phyloP scores from a whole-genome alignment of 805 yeast genomes.

The Zygosaccharomyces rouxii region DNA sequence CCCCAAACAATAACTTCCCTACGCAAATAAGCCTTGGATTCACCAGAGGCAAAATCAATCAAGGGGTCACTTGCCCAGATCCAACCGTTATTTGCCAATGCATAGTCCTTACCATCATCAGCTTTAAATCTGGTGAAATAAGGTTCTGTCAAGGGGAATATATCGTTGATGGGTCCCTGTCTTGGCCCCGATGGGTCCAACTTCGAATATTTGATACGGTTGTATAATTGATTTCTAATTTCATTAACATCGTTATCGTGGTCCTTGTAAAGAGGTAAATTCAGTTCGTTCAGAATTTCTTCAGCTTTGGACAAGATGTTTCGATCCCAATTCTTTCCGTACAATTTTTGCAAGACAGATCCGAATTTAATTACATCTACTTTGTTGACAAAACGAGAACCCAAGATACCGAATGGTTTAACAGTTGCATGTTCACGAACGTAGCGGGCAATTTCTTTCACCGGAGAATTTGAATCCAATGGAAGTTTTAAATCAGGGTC shows the following conservation, averaged over 20 bases:
- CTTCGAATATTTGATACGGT: conserved; percentile 71
- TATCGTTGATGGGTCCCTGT: conserved; percentile 57
- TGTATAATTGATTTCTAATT: conserved; percentile 64
- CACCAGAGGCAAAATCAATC: conserved; percentile 82
- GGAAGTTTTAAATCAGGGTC: background rate
- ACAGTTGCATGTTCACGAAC: conserved; percentile 40
- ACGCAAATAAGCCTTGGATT: conserved; percentile 76
- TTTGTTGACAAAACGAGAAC: conserved; percentile 49
- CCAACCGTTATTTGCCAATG: conserved; percentile 96
- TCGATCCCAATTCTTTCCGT: conserved; percentile 34
- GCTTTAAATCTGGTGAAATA: conserved; percentile 72
- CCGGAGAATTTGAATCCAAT: background rate
- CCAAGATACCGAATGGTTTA: conserved; percentile 41
- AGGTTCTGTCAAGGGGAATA: conserved; percentile 71
- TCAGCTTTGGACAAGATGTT: conserved; percentile 41
- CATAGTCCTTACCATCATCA: conserved; percentile 53
- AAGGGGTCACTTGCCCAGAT: conserved; percentile 96
- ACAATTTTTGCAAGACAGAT: conserved; percentile 43
- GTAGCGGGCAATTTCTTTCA: conserved; percentile 43
- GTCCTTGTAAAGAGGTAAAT: conserved; percentile 61
- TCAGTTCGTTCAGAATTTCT: conserved; percentile 68
- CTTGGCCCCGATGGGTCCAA: conserved; percentile 79
- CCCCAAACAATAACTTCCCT: conserved; percentile 97
- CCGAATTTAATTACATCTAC: conserved; percentile 51
- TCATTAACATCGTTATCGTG: conserved; percentile 70